Percentiles rank a stretch among this genome's conserved stretches.
Conservation (phyloP, 2,329 filamentous ascomycete species). For the Pseudocercospora fuligena region DNA sequence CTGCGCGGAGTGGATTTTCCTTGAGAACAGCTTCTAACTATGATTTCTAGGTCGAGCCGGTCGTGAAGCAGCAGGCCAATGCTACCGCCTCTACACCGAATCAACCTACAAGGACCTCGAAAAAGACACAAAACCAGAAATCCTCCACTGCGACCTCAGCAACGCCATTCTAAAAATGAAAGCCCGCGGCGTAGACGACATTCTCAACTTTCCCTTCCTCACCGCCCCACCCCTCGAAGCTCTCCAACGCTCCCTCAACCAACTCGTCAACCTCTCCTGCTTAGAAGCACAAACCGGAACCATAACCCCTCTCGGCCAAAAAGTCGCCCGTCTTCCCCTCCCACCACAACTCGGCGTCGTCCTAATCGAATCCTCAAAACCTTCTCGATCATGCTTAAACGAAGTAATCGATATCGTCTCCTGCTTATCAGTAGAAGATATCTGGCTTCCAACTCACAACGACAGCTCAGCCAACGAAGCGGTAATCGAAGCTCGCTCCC, state of each 20-base stretch:
- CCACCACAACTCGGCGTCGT: slow-evolving; percentile 81
- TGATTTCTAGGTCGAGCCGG: too few species aligned
- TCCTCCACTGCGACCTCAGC: slow-evolving; percentile 85
- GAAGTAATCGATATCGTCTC: slow-evolving; percentile 86
- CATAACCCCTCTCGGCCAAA: slow-evolving; percentile 74
- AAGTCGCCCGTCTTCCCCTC: slow-evolving; percentile 82
- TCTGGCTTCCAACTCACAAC: slow-evolving; percentile 57
- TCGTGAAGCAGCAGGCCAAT: slow-evolving; percentile 88
- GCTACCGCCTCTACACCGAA: slow-evolving; percentile 86
- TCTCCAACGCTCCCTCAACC: slow-evolving; percentile 79
- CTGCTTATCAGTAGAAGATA: slow-evolving; percentile 67
- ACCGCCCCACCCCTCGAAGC: slow-evolving; percentile 78
- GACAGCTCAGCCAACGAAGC: slow-evolving; percentile 59
- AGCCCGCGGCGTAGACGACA: slow-evolving; percentile 81
- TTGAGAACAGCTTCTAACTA: too few species aligned
- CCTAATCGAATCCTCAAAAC: slow-evolving; percentile 75
- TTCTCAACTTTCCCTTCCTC: slow-evolving; percentile 82
- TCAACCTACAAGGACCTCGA: slow-evolving; percentile 71
- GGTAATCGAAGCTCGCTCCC: slow-evolving; percentile 59
- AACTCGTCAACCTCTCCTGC: slow-evolving; percentile 78
- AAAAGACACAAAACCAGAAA: slow-evolving; percentile 81
- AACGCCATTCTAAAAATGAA: slow-evolving; percentile 92
- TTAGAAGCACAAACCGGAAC: slow-evolving; percentile 67
- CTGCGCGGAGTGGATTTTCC: too few species aligned
- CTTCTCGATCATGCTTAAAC: slow-evolving; percentile 72